A percentile compares a stretch with the other conserved stretches of the same genome.
Conservation (phyloP, 345 rosid species). For the Euphorbia pulcherrima region DNA sequence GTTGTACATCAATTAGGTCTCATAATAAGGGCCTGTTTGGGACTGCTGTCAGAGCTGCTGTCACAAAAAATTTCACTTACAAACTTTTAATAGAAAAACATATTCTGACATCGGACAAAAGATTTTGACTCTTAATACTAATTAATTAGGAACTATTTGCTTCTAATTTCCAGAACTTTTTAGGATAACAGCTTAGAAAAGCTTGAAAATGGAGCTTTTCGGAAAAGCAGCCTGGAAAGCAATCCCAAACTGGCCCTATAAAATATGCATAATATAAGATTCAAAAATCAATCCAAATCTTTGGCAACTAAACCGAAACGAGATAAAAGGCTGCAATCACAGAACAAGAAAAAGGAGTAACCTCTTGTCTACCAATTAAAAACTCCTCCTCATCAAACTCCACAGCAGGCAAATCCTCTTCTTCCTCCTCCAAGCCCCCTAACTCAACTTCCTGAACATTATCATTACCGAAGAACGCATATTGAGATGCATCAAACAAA, state of each 20-base stretch:
- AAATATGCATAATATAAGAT: neutral
- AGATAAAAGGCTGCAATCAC: too few relatives aligned
- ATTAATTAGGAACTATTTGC: too few relatives aligned
- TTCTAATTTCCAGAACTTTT: too few relatives aligned
- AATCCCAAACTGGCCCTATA: too few relatives aligned
- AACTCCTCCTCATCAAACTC: constrained; percentile 71
- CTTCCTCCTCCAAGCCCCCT: constrained; percentile 92
- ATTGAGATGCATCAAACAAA: constrained; percentile 92
- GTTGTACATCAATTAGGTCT: neutral
- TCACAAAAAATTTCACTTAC: too few relatives aligned
- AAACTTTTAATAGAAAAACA: too few relatives aligned
- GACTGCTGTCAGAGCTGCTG: too few relatives aligned
- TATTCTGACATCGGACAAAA: too few relatives aligned
- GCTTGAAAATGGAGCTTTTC: too few relatives aligned
- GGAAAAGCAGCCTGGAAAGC: too few relatives aligned
- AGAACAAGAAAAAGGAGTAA: neutral
- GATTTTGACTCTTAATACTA: too few relatives aligned
- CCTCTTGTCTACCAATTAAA: constrained; percentile 67
- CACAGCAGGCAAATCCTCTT: constrained; percentile 40
- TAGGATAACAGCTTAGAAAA: too few relatives aligned
- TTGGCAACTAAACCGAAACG: neutral
- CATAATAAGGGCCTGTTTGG: neutral
- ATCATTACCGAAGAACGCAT: constrained; percentile 91
- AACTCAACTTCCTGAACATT: constrained; percentile 89
- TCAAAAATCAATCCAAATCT: neutral